Base-by-base conservation (phyloP, 371 early-diverging fungal species). In the Rhizopus sp. region DNA sequence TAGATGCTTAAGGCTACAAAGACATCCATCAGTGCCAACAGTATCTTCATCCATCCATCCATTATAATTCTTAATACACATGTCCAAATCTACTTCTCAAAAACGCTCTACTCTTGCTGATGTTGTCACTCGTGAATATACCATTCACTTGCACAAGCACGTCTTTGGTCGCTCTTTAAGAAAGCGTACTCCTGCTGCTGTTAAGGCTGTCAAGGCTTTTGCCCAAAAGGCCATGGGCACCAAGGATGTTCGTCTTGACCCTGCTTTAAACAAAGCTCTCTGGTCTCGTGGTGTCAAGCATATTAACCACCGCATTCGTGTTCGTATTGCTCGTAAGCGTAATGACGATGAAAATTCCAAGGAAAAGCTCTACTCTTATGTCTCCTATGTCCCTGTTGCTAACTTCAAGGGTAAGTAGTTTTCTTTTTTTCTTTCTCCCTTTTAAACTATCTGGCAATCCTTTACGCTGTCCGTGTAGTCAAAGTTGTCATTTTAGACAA, bases 351-450 rank as follows among this genome's bases (percentile, higher is more conserved):
- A 94, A 79, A 86, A 91, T 57, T 91, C 94, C 73, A 89, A 86
- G 73, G 93, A 95, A 82, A 95, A 95, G 89, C 85, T 96, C 53
- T 96, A 91, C 88, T 92, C 95, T 64, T 80, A 84, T 62, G 95
- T 94, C 55, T 80, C 90, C 68, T 84, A 77, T 64, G 97, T 97
- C 53, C 88, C 91, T 48, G 87, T 89, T 66, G 77, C 89, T 63
- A 73, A 82, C 69, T 95, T 94, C 86, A 92, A 92, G 85, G 91
- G 92, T 82, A 69, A 62, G 66, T 57, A 12, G 9, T 37, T 49
- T 40, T 49, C 35, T 54, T 42, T 30, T 50, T 31, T 45, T 60
- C 5, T 49, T 4, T 9, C 16, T 10, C 48, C 33, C 45, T 10
- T 15, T 50, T 50, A 29, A 23, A 45, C 45, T 13, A 45, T 45